These are phyloP conservation scores for Biscogniauxia marginata DNA, from an alignment of 2,329 filamentous ascomycete species.

Conservation along the genomic window DNA sequence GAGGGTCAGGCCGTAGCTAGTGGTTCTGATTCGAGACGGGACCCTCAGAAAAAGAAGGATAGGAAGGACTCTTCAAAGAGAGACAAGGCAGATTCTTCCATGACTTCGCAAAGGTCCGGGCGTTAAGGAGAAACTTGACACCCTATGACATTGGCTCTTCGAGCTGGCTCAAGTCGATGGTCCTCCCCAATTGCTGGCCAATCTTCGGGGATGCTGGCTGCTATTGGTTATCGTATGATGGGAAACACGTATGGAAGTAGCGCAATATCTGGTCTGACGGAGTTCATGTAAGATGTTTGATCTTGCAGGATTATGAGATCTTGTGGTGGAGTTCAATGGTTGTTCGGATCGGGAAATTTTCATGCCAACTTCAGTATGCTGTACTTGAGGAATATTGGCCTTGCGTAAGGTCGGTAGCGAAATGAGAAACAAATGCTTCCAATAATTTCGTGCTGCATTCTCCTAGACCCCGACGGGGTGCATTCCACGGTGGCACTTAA, in stretches of 20 bases:
- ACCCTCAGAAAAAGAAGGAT: conserved; percentile 6
- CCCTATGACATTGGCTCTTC: not conserved
- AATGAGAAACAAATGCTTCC: not conserved
- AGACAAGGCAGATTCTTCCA: not conserved
- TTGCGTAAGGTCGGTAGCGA: not conserved
- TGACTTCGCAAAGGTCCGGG: conserved; percentile 8
- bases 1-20: not conserved
- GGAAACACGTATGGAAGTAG: not conserved
- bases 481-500: no score
- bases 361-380: not conserved
- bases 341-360: not conserved
- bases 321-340: not conserved
- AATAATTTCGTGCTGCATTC: not conserved
- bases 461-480: not conserved
- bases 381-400: not conserved
- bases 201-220: not conserved
- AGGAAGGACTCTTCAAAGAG: conserved; percentile 4
- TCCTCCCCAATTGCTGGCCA: not conserved
- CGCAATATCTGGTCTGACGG: not conserved
- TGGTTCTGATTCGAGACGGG: not conserved
- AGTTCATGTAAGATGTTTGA: not conserved
- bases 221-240: not conserved
- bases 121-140: not conserved
- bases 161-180: not conserved
- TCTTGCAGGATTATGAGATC: not conserved